Evolutionary conservation across 495 filamentous ascomycete genomes (phyloP).

Genomic region (Penicillium tannophilum): DNA sequence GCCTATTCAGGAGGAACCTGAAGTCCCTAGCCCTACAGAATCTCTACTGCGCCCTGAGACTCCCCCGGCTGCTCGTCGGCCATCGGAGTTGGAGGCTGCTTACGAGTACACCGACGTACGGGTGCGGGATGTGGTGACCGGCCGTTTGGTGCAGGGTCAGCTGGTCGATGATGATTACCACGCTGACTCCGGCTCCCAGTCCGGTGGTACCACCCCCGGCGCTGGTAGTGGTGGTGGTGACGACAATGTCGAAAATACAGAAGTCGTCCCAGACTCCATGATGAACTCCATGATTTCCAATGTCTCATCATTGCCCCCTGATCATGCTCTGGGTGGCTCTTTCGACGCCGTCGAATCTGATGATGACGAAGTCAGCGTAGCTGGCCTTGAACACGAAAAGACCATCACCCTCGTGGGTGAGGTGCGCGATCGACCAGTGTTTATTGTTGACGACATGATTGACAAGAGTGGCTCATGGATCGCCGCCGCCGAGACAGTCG

Average conservation of each 20-base stretch:
- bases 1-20: constrained; percentile 23
- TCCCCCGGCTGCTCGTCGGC: constrained; percentile 39
- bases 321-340: constrained; percentile 78
- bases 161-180: constrained; percentile 93
- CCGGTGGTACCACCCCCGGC: constrained; percentile 50
- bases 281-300: constrained; percentile 65
- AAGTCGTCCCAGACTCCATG: constrained; percentile 63
- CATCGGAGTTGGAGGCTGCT: constrained; percentile 50
- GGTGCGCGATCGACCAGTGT: constrained; percentile 79
- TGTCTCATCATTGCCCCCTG: constrained; percentile 51
- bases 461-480: constrained; percentile 97
- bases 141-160: constrained; percentile 90
- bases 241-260: constrained; percentile 38
- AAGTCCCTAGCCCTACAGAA: constrained; percentile 9
- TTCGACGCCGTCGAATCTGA: constrained; percentile 80
- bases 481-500: constrained; percentile 95
- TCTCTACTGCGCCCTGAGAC: constrained; percentile 37
- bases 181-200: constrained; percentile 70
- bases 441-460: constrained; percentile 99
- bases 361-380: constrained; percentile 84
- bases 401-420: constrained; percentile 97
- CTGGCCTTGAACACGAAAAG: constrained; percentile 74
- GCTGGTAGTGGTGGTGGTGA: constrained; percentile 22
- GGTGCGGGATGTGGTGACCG: constrained; percentile 87
- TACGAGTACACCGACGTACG: constrained; percentile 83